Evolutionary conservation across 106 monocot genomes (phyloP).

Genomic region (Platanthera guangdongensis): DNA sequence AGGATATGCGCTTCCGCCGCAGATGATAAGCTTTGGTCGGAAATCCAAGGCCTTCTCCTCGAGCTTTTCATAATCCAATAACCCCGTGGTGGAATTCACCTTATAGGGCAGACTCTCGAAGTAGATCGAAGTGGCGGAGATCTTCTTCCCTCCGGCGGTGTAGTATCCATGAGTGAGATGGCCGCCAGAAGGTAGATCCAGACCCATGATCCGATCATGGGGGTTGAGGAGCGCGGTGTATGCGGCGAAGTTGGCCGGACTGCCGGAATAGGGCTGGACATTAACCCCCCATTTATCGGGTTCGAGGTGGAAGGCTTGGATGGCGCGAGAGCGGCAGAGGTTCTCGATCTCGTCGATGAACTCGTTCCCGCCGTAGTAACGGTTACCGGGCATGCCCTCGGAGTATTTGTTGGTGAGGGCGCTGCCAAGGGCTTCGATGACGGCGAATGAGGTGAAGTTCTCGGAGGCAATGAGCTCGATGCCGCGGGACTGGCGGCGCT

Average conservation of each 20-base stretch:
- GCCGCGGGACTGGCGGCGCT: slow-evolving; percentile 58
- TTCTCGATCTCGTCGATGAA: slow-evolving; percentile 71
- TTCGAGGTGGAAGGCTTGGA: slow-evolving; percentile 57
- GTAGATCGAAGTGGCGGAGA: slow-evolving; percentile 81
- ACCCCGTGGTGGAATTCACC: slow-evolving; percentile 54
- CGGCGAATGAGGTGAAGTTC: slow-evolving; percentile 71
- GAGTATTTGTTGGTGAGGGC: slow-evolving; percentile 83
- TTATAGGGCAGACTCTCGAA: slow-evolving; percentile 74
- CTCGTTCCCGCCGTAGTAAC: slow-evolving; percentile 74
- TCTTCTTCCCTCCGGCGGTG: slow-evolving; percentile 67
- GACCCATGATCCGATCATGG: slow-evolving; percentile 74
- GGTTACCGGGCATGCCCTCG: slow-evolving; percentile 73
- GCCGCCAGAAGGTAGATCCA: slow-evolving; percentile 65
- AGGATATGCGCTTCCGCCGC: slow-evolving; percentile 73
- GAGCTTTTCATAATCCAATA: slow-evolving; percentile 61
- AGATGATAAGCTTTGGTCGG: slow-evolving; percentile 67
- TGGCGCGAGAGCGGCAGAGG: slow-evolving; percentile 57
- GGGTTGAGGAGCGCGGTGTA: slow-evolving; percentile 65
- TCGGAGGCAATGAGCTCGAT: slow-evolving; percentile 79
- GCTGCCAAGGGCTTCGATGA: slow-evolving; percentile 67
- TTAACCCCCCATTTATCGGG: slow-evolving; percentile 65
- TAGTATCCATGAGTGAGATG: slow-evolving; percentile 69
- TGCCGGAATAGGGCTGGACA: slow-evolving; percentile 72
- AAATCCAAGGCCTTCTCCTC: slow-evolving; percentile 83
- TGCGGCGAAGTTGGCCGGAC: slow-evolving; percentile 69